These are phyloP conservation scores for Fusarium veterinarium DNA, from an alignment of 2,329 filamentous ascomycete genomes.

Conservation along the genomic window DNA sequence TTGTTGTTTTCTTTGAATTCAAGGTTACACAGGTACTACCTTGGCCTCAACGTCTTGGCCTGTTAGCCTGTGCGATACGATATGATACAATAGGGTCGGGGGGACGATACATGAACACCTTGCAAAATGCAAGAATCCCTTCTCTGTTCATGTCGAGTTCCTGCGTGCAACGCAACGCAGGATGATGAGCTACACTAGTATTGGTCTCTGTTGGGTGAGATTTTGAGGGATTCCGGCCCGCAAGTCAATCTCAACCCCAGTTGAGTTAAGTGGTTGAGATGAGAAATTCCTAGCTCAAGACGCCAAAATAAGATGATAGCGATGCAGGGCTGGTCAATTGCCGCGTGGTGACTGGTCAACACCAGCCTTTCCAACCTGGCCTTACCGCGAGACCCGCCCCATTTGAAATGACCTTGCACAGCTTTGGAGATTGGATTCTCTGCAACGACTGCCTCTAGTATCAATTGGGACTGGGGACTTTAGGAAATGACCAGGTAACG, in stretches of 20 bases:
- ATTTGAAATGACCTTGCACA: conserved; percentile 39
- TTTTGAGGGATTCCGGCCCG: conserved; percentile 32
- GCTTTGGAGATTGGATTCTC: conserved; percentile 39
- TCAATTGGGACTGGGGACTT: conserved; percentile 12
- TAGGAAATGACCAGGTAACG: conserved; percentile 30
- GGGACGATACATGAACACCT: background rate
- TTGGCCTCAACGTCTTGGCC: conserved; percentile 6
- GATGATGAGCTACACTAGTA: conserved; percentile 5
- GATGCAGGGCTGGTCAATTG: conserved; percentile 37
- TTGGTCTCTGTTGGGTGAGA: conserved; percentile 10
- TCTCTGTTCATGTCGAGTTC: conserved; percentile 4
- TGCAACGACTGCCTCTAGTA: conserved; percentile 30
- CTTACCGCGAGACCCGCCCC: conserved; percentile 36
- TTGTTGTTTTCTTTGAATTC: background rate
- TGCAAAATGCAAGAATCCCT: background rate
- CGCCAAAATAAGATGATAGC: conserved; percentile 32
- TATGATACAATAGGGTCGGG: background rate
- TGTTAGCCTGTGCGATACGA: background rate
- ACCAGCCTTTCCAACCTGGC: conserved; percentile 18
- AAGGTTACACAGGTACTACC: background rate
- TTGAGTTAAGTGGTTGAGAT: conserved; percentile 4
- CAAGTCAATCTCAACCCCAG: conserved; percentile 29
- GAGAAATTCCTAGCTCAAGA: conserved; percentile 25
- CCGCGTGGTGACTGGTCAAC: conserved; percentile 31
- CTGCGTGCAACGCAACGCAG: background rate